phyloP scores from a whole-genome alignment of 192 early-diverging fungal species.

The Umbelopsis sp. region DNA sequence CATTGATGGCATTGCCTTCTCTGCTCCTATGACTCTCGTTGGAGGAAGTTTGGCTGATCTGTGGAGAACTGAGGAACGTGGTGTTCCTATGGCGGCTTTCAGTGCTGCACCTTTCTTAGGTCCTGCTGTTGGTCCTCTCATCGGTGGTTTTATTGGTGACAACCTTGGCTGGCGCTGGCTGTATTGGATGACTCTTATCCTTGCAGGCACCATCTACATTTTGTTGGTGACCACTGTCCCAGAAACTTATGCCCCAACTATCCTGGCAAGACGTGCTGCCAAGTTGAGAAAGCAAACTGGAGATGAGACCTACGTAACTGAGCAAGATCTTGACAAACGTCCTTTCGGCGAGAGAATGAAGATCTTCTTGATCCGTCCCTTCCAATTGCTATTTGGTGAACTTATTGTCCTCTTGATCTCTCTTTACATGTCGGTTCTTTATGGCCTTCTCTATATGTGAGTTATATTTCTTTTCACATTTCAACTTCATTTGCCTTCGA shows the following conservation, averaged over 20 bases:
- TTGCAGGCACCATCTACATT: slow-evolving; percentile 50
- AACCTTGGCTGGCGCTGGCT: slow-evolving; percentile 46
- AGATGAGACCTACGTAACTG: background rate
- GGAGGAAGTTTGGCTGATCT: slow-evolving; percentile 43
- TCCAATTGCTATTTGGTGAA: slow-evolving; percentile 6
- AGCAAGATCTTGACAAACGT: slow-evolving; percentile 3
- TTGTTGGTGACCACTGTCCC: slow-evolving; percentile 55
- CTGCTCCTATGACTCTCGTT: slow-evolving; percentile 33
- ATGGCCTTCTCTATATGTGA: slow-evolving; percentile 12
- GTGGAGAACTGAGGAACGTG: slow-evolving; percentile 34
- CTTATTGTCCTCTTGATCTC: slow-evolving; percentile 5
- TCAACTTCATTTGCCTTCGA: background rate
- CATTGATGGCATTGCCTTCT: slow-evolving; percentile 31
- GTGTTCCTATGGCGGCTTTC: slow-evolving; percentile 35
- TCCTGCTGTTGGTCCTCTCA: slow-evolving; percentile 37
- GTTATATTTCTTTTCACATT: background rate
- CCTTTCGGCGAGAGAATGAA: background rate
- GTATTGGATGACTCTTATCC: slow-evolving; percentile 60
- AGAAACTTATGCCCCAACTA: slow-evolving; percentile 45
- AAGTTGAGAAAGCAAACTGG: slow-evolving; percentile 13
- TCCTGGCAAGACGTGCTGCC: background rate
- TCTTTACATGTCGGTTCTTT: slow-evolving; percentile 7
- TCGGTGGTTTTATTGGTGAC: slow-evolving; percentile 40
- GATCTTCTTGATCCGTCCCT: slow-evolving; percentile 4
- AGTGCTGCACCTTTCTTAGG: slow-evolving; percentile 37